Base-by-base conservation (phyloP, 768 basidiomycete species). In the Piloderma croceum region DNA sequence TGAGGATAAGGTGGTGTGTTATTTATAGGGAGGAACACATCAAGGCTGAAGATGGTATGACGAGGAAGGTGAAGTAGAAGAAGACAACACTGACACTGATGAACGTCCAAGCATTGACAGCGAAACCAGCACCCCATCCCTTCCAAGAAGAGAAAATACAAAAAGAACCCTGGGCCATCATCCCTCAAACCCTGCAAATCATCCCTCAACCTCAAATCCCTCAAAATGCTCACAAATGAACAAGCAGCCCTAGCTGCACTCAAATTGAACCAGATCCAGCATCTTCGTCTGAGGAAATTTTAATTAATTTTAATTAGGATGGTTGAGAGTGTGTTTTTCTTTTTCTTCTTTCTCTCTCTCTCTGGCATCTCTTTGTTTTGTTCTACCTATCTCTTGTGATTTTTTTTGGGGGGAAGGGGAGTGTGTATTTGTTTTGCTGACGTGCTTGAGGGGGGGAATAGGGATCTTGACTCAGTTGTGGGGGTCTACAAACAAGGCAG, bases 301-400 rank as follows among this genome's bases (percentile, higher is more conserved):
- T 96, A 91, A 62, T 90, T 97, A 29, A 69, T 62, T 41, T 98
- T 98, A 59, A 93, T 97, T 52, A 70, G 70, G 31, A 68, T 73
- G 46, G 62, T 86, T 27, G 81, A 83, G 53, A 57, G 61, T 12
- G 27, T 15, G 27, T n/a, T n/a, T n/a, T n/a, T n/a, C n/a, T n/a
- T n/a, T n/a, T n/a, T n/a, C n/a, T n/a, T n/a, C n/a, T n/a, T n/a
- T n/a, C n/a, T n/a, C n/a, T n/a, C n/a, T n/a, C n/a, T n/a, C n/a
- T n/a, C n/a, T n/a, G n/a, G n/a, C n/a, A n/a, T n/a, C n/a, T n/a
- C n/a, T n/a, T n/a, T n/a, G n/a, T n/a, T n/a, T n/a, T n/a, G n/a
- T n/a, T n/a, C n/a, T n/a, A n/a, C n/a, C n/a, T n/a, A n/a, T n/a
- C n/a, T n/a, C n/a, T n/a, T n/a, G n/a, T n/a, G n/a, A n/a, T n/a